Percentiles rank a stretch among this genome's conserved stretches.
These are phyloP conservation scores for Debaryomyces sp. DNA, from an alignment of 1,139 yeast species.

Conservation along the genomic window DNA sequence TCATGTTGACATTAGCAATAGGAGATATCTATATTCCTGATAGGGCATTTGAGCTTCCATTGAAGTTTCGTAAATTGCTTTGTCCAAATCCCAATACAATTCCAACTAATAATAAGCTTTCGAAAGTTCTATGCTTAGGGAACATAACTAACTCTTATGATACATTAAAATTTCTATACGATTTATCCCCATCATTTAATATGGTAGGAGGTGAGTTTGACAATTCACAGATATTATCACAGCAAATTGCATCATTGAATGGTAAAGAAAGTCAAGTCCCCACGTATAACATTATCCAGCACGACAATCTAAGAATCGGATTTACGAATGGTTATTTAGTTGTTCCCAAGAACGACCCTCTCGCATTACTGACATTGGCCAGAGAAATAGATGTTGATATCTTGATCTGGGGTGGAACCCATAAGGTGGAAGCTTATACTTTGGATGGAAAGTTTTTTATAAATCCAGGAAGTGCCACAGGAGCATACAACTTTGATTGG, in stretches of 20 bases:
- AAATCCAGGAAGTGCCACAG: slow-evolving; percentile 96
- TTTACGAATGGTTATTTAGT: slow-evolving; percentile 82
- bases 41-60: slow-evolving; percentile 63
- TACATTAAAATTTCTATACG: slow-evolving; percentile 64
- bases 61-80: slow-evolving; percentile 69
- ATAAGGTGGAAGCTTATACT: slow-evolving; percentile 89
- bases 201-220: slow-evolving; percentile 82
- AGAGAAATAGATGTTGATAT: slow-evolving; percentile 92
- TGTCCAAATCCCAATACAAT: slow-evolving; percentile 47
- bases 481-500: slow-evolving; percentile 68
- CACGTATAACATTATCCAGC: slow-evolving; percentile 62
- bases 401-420: slow-evolving; percentile 96
- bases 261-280: slow-evolving; percentile 56
- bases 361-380: slow-evolving; percentile 79
- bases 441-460: slow-evolving; percentile 90
- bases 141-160: slow-evolving; percentile 73
- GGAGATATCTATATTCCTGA: slow-evolving; percentile 93
- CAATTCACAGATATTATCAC: slow-evolving; percentile 33
- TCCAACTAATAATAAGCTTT: slow-evolving; percentile 67
- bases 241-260: slow-evolving; percentile 32
- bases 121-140: slow-evolving; percentile 84
- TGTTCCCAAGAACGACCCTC: slow-evolving; percentile 85
- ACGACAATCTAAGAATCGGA: slow-evolving; percentile 78
- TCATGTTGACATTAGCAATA: slow-evolving; percentile 83
- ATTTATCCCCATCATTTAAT: slow-evolving; percentile 71